Conservation (phyloP, 2,329 filamentous ascomycete genomes). For the Colletotrichum sp. region DNA sequence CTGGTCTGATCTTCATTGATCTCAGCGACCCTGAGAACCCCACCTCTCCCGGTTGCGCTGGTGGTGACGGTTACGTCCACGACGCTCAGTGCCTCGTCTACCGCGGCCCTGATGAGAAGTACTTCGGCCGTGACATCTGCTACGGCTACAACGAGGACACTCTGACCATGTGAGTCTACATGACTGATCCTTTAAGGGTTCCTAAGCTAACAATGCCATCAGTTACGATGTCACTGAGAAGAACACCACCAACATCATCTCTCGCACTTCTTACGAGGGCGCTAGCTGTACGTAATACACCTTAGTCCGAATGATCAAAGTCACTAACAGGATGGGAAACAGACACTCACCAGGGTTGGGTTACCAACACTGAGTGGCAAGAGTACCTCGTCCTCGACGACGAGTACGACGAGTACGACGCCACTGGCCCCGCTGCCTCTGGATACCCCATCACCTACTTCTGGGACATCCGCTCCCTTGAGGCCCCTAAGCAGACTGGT, state of each 20-base stretch:
- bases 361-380: slow-evolving; percentile 47
- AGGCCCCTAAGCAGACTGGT: slow-evolving; percentile 44
- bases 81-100: slow-evolving; percentile 57
- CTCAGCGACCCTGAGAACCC: slow-evolving; percentile 56
- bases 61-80: slow-evolving; percentile 54
- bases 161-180: slow-evolving; percentile 42
- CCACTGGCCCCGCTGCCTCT: slow-evolving; percentile 34
- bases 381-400: slow-evolving; percentile 40
- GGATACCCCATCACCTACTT: slow-evolving; percentile 52
- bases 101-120: slow-evolving; percentile 50
- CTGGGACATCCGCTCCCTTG: slow-evolving; percentile 48
- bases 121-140: slow-evolving; percentile 52
- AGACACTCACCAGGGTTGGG: slow-evolving; percentile 61
- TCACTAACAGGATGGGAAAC: slow-evolving; percentile 9
- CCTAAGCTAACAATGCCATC: background rate
- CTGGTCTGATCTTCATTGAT: slow-evolving; percentile 60
- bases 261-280: slow-evolving; percentile 57
- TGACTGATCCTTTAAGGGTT: background rate
- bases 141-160: slow-evolving; percentile 58
- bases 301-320: no score
- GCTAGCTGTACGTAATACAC: slow-evolving; percentile 29
- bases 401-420: slow-evolving; percentile 52
- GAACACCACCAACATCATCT: slow-evolving; percentile 49
- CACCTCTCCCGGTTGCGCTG: slow-evolving; percentile 48
- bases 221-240: slow-evolving; percentile 58